phyloP scores from a whole-genome alignment of 768 basidiomycete genomes.

The Amyloporia xantha region DNA sequence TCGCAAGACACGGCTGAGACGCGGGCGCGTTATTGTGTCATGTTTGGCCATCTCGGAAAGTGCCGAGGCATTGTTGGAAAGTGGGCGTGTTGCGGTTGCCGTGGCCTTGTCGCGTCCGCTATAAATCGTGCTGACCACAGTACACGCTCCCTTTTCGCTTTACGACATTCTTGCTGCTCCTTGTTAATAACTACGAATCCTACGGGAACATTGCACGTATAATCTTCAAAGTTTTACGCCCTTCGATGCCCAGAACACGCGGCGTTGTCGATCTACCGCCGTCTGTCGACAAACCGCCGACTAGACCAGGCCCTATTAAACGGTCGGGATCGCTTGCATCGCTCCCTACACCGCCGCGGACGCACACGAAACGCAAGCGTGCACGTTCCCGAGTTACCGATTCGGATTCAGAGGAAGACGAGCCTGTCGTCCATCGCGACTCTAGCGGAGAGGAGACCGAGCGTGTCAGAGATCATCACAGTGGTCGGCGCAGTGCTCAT shows the following conservation, averaged over 20 bases:
- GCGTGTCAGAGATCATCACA: slow-evolving; percentile 30
- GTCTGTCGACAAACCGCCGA: slow-evolving; percentile 6
- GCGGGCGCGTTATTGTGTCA: slow-evolving; percentile 2
- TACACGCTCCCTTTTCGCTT: not conserved
- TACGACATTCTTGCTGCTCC: slow-evolving; percentile 1
- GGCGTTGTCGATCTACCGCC: not conserved
- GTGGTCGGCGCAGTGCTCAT: slow-evolving; percentile 18
- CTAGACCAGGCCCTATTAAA: slow-evolving; percentile 1
- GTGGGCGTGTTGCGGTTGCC: not conserved
- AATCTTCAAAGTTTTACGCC: slow-evolving; percentile 7
- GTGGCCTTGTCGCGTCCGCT: not conserved
- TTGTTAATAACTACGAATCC: not conserved
- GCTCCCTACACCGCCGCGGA: slow-evolving; percentile 14
- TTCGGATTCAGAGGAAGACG: slow-evolving; percentile 27
- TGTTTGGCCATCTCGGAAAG: slow-evolving; percentile 10
- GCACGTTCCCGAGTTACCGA: slow-evolving; percentile 39
- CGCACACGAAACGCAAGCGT: slow-evolving; percentile 18
- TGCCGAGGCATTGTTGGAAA: slow-evolving; percentile 11
- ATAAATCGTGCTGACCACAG: not conserved
- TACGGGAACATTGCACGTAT: not conserved
- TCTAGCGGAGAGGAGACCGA: not conserved
- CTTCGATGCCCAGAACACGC: slow-evolving; percentile 8
- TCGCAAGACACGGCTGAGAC: too few species aligned
- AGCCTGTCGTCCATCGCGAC: slow-evolving; percentile 25
- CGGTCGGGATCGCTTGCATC: slow-evolving; percentile 11